These are phyloP conservation scores for Penicillium silybi DNA, from an alignment of 495 filamentous ascomycete genomes.

Conservation along the genomic window DNA sequence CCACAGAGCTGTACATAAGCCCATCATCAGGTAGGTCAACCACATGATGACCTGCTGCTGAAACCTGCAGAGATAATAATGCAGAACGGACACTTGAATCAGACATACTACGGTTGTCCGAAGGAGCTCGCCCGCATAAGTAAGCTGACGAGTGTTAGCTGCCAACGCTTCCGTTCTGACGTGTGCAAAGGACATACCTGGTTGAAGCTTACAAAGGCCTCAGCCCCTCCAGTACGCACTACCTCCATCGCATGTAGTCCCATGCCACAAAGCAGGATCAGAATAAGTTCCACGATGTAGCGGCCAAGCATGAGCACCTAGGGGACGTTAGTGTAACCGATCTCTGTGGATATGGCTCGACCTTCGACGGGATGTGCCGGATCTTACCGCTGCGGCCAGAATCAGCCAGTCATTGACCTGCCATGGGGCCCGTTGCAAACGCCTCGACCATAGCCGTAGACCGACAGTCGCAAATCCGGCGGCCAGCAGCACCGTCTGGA, in stretches of 20 bases:
- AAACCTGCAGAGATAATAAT: constrained; percentile 17
- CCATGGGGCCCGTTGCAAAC: constrained; percentile 4
- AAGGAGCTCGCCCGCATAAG: constrained; percentile 19
- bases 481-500: constrained; percentile 18
- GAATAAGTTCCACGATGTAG: constrained; percentile 19
- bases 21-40: constrained; percentile 8
- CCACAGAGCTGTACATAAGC: constrained; percentile 14
- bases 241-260: constrained; percentile 18
- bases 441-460: constrained; percentile 22
- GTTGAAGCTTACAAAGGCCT: constrained; percentile 13
- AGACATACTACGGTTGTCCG: constrained; percentile 12
- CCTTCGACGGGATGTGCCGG: background rate
- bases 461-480: constrained; percentile 9
- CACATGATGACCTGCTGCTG: constrained; percentile 5
- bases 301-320: constrained; percentile 17
- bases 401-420: constrained; percentile 21
- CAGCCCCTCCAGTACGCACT: constrained; percentile 4
- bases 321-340: background rate
- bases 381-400: constrained; percentile 15
- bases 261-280: constrained; percentile 19
- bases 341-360: background rate
- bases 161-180: background rate
- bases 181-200: constrained; percentile 7
- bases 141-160: constrained; percentile 15
- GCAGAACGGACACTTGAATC: constrained; percentile 19